Base-by-base conservation (phyloP, 2,329 filamentous ascomycete genomes). In the Talaromyces albobiverticillius region DNA sequence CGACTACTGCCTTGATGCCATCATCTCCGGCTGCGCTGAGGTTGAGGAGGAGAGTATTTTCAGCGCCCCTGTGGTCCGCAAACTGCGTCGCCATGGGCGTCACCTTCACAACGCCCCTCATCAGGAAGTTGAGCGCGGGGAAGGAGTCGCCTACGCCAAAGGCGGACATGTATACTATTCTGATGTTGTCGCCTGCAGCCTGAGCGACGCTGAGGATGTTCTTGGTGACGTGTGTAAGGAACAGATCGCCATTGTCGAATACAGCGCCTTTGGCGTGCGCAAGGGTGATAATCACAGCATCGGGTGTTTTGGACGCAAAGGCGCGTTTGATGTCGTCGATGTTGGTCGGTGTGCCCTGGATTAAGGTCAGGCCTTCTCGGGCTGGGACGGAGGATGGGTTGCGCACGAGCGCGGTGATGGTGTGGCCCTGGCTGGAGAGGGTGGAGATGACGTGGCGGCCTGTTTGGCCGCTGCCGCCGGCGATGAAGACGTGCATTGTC, bases 381-480 rank as follows among this genome's bases (percentile, higher is more conserved):
- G 22, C 10, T 36, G 23, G 23, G 40, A 55, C n/a, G 16, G 32
- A 16, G 20, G 47, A 18, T 32, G 42, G 41, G 22, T 47, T 55
- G 41, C 53, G 53, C 16, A 55, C 47, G 11, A 55, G 43, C 11
- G 53, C 53, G 14, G 53, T 55, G 11, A 47, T 16, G 14, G 53
- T 55, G 46, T 55, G 47, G n/a, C 16, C 40, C 52, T 49, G 48
- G 14, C 40, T 32, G 22, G 53, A 4, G 4, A 56, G 29, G n/a
- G 49, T 46, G 9, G 43, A 42, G 23, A 56, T 53, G n/a, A 52
- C 54, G 4, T 42, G 36, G 38, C 29, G 42, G n/a, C 54, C 54
- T 2, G 54, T 56, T 36, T 53, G 54, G 43, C 54, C 54, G 41
- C 45, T 56, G 18, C 54, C 54, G 9, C 54, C 54, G 14, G 25